These are phyloP conservation scores for Salmacisia buchloeana DNA, from an alignment of 1,284 basidiomycete species.

Conservation along the genomic window DNA sequence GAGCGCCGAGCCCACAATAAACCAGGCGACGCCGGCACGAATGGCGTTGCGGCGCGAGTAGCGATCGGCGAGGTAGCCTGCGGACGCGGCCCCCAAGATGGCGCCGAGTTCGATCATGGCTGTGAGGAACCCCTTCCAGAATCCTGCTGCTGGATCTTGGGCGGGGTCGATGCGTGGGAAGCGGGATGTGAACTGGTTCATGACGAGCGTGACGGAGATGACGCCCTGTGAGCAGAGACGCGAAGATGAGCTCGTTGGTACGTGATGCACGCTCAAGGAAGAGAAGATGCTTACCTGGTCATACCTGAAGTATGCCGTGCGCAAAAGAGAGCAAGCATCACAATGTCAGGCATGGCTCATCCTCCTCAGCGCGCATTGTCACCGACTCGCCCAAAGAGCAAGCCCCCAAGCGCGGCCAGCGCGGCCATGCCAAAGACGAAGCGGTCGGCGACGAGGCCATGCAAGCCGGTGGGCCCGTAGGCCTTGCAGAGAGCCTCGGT, in stretches of 20 bases:
- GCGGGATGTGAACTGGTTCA: conserved; percentile 35
- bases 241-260: neutral
- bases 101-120: conserved; percentile 71
- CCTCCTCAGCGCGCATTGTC: too few relatives aligned
- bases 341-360: too few relatives aligned
- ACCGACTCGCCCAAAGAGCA: neutral
- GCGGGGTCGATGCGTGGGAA: conserved; percentile 62
- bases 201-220: conserved; percentile 39
- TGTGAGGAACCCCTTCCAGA: conserved; percentile 56
- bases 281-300: neutral
- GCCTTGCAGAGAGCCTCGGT: neutral
- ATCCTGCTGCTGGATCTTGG: conserved; percentile 21
- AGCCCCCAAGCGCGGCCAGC: neutral
- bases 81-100: conserved; percentile 63
- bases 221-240: conserved; percentile 33
- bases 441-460: neutral
- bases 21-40: conserved; percentile 57
- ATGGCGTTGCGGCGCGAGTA: conserved; percentile 16
- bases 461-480: neutral
- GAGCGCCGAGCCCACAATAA: conserved; percentile 49
- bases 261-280: neutral
- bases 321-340: neutral
- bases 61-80: conserved; percentile 55
- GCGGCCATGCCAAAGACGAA: neutral
- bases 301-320: neutral